Percentiles rank a stretch among this genome's conserved stretches.
Conservation (phyloP, 257 asterid species). For the Lycium ferocissimum region DNA sequence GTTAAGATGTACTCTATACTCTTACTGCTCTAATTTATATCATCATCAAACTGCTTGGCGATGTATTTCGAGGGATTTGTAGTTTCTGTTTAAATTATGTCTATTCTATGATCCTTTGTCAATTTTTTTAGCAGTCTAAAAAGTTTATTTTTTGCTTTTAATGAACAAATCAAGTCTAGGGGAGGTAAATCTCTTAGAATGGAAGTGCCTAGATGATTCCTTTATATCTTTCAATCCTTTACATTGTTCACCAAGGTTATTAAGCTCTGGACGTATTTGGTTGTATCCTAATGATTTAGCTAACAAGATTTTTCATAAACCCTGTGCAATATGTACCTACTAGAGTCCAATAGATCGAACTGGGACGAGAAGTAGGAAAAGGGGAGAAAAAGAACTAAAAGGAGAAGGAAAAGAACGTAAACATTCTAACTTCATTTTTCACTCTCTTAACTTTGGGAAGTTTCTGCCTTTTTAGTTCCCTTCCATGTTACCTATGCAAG, state of each 20-base stretch:
- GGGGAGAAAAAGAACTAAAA: not conserved
- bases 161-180: not conserved
- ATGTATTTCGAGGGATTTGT: not conserved
- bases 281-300: not conserved
- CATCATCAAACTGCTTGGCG: not conserved
- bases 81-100: not conserved
- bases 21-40: not conserved
- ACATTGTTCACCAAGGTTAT: constrained; percentile 17
- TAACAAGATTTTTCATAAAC: not conserved
- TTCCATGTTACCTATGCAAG: constrained; percentile 61
- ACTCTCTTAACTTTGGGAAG: not conserved
- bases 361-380: not conserved
- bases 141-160: not conserved
- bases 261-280: not conserved
- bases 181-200: not conserved
- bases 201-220: not conserved
- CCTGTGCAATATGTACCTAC: not conserved
- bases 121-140: not conserved
- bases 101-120: not conserved
- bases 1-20: not conserved
- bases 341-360: too few relatives aligned
- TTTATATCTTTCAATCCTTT: not conserved
- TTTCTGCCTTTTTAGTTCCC: constrained; percentile 55
- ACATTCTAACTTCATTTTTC: not conserved
- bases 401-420: not conserved